A percentile compares a stretch with the other conserved stretches of the same genome.
Evolutionary conservation across 2,329 filamentous ascomycete species (phyloP).

Genomic region (Talaromyces sp.): DNA sequence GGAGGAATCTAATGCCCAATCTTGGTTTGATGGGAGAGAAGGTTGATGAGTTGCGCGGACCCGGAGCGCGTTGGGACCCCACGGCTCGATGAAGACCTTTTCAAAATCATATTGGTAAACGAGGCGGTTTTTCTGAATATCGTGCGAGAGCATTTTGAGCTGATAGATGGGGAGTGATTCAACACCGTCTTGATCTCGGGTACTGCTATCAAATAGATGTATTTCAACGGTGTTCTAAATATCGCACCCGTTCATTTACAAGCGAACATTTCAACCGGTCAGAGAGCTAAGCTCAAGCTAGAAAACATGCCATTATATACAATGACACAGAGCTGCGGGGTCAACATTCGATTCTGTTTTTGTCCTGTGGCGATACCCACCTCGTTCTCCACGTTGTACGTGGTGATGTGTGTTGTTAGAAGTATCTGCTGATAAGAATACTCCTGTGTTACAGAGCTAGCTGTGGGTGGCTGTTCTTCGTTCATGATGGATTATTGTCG

Average conservation of each 20-base stretch:
- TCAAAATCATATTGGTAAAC: constrained; percentile 40
- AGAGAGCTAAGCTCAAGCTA: neutral
- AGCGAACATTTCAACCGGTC: too few species aligned
- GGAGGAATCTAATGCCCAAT: constrained; percentile 35
- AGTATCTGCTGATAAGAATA: neutral
- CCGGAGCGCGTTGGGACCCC: constrained; percentile 39
- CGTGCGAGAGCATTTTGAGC: constrained; percentile 32
- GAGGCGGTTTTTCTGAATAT: constrained; percentile 29
- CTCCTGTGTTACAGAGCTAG: neutral
- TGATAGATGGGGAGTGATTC: neutral
- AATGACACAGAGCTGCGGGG: neutral
- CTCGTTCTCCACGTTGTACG: neutral
- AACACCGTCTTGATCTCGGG: too few species aligned
- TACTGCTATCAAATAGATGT: too few species aligned
- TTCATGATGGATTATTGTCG: neutral
- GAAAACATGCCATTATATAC: neutral
- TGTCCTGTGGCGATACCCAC: neutral
- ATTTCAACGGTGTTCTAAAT: too few species aligned
- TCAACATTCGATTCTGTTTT: neutral
- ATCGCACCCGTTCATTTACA: too few species aligned
- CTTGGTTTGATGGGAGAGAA: constrained; percentile 31
- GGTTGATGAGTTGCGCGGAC: constrained; percentile 38
- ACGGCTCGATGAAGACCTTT: constrained; percentile 38
- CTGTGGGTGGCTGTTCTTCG: neutral
- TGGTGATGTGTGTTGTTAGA: neutral